Percentiles rank a stretch among this genome's conserved stretches.
phyloP scores from a whole-genome alignment of 306 rosid species.

The Cucumis cinereus region DNA sequence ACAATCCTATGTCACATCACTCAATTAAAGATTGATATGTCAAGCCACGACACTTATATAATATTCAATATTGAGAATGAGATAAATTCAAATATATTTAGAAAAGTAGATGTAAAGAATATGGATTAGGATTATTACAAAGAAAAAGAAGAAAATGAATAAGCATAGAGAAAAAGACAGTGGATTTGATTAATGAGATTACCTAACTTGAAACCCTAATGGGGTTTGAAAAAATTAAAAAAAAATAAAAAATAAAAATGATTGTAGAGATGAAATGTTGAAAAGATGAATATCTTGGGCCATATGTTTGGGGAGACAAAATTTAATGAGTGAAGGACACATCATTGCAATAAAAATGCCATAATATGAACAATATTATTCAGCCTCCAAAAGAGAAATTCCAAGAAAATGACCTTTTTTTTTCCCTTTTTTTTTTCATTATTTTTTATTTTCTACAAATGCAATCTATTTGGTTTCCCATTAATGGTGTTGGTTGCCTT shows the following conservation, averaged over 20 bases:
- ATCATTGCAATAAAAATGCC: background rate
- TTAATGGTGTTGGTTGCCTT: constrained; percentile 21
- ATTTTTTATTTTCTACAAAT: background rate
- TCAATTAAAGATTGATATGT: background rate
- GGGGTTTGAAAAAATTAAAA: background rate
- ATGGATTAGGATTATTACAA: background rate
- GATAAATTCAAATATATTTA: background rate
- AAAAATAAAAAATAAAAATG: background rate
- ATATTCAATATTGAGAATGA: background rate
- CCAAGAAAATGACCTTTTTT: constrained; percentile 26
- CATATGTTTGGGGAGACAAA: background rate
- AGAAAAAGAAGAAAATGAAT: background rate
- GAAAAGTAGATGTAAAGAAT: background rate
- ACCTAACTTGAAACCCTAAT: background rate
- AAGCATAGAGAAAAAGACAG: background rate
- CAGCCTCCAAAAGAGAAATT: constrained; percentile 63
- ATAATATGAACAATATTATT: constrained; percentile 22
- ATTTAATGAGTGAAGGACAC: background rate
- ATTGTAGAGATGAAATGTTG: background rate
- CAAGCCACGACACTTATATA: background rate
- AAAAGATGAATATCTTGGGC: background rate
- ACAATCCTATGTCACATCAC: background rate
- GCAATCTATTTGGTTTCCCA: constrained; percentile 30
- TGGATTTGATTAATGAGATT: background rate
- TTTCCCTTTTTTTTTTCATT: constrained; percentile 2